Evolutionary conservation across 2,329 filamentous ascomycete species (phyloP), one percentile per base, ranked within the genome.

Genomic region (Pestalotiopsis sp.): DNA sequence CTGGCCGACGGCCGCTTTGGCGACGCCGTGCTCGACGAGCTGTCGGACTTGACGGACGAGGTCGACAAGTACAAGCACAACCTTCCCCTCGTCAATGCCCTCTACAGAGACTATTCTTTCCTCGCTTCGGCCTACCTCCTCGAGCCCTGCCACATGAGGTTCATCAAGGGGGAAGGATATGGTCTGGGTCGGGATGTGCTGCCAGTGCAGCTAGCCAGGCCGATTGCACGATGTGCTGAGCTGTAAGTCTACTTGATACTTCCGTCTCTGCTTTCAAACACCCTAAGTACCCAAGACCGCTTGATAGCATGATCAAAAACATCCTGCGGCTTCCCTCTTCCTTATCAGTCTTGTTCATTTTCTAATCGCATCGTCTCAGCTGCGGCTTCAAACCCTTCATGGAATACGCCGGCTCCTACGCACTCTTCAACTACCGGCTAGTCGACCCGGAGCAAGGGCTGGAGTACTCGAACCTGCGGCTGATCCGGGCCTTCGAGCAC

Each of bases 101-200:
- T 97, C 62, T 97, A 97, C 80, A 88, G 95, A 23, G 95, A 98
- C 83, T 98, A 97, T 80, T 93, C 92, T 14, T 98, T 97, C 85
- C 83, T 97, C 38, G 92, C 94, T 4, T 97, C 93, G 27, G 93
- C 94, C 0, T 97, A 97, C 78, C 85, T 98, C 38, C 89, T 98
- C 38, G 95, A 98, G 84, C 95, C 95, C 12, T 98, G 95, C 80
- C 95, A 96, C 81, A 87, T 93, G 82, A 87, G 87, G 52, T 91
- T 90, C 75, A 75, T 91, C 70, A 91, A 88, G 79, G 92, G 91
- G 0, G 90, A 93, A 78, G 85, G 86, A 1, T 97, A 97, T 78
- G 94, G 94, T 0, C 83, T 97, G 59, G 94, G 90, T 3, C 84
- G 94, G 59, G 88, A 94, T 69, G 84, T 88, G 25, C 81, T 98